These are phyloP conservation scores for Phallus indusiatus DNA, from an alignment of 768 basidiomycete species.

Conservation along the genomic window DNA sequence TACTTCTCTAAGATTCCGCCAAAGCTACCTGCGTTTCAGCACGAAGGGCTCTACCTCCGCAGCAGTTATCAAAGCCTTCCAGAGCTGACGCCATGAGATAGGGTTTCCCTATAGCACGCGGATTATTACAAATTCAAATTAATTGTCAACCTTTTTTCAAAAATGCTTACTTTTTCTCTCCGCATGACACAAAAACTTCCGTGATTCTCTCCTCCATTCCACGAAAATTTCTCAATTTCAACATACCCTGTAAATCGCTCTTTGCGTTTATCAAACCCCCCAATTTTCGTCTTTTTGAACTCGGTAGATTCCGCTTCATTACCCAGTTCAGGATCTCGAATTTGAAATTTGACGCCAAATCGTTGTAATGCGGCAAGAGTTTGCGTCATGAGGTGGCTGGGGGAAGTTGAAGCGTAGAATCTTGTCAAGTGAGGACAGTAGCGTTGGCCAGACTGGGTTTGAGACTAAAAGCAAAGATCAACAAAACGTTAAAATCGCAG, in stretches of 20 bases:
- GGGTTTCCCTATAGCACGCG: slow-evolving; percentile 52
- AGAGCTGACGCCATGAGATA: slow-evolving; percentile 68
- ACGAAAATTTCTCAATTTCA: slow-evolving; percentile 52
- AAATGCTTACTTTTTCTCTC: slow-evolving; percentile 47
- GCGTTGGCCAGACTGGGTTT: slow-evolving; percentile 66
- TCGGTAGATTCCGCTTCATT: neutral
- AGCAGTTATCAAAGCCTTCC: slow-evolving; percentile 53
- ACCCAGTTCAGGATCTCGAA: neutral
- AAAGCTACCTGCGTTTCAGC: slow-evolving; percentile 13
- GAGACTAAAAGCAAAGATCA: slow-evolving; percentile 41
- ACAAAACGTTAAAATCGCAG: neutral
- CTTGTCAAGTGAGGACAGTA: slow-evolving; percentile 73
- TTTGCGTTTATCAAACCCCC: slow-evolving; percentile 57
- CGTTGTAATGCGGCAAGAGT: slow-evolving; percentile 28
- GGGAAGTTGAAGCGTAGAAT: slow-evolving; percentile 60
- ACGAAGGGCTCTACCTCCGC: slow-evolving; percentile 51
- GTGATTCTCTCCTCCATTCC: slow-evolving; percentile 26
- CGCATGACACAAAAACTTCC: slow-evolving; percentile 66
- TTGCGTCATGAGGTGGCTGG: slow-evolving; percentile 17
- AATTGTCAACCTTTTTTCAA: slow-evolving; percentile 1
- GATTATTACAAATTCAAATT: neutral
- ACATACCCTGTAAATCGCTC: slow-evolving; percentile 67
- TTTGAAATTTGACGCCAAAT: slow-evolving; percentile 34
- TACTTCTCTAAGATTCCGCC: neutral
- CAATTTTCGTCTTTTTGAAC: slow-evolving; percentile 34